Evolutionary conservation across 768 basidiomycete genomes (phyloP).

Genomic region (Rhizopogon sp.): DNA sequence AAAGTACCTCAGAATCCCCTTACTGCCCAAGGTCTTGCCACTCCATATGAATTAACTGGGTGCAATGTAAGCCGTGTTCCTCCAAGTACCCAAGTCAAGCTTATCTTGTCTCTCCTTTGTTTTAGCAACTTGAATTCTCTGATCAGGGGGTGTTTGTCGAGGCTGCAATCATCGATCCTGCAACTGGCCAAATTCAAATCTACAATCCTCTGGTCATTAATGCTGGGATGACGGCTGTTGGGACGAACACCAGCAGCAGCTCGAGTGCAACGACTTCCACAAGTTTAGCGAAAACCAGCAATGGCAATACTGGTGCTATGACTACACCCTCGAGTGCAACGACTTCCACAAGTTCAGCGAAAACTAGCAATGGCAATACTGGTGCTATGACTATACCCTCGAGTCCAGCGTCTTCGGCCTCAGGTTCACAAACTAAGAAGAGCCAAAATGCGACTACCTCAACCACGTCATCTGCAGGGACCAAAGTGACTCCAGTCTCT

Average conservation of each 20-base stretch:
- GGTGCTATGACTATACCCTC: not conserved
- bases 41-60: slow-evolving; percentile 21
- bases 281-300: not conserved
- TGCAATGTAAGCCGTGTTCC: slow-evolving; percentile 15
- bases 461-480: not conserved
- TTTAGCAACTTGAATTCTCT: slow-evolving; percentile 22
- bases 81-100: not conserved
- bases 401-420: not conserved
- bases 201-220: slow-evolving; percentile 26
- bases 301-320: not conserved
- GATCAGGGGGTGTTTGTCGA: slow-evolving; percentile 21
- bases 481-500: not conserved
- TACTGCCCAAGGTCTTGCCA: slow-evolving; percentile 21
- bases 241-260: not conserved
- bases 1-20: slow-evolving; percentile 17
- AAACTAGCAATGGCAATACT: not conserved
- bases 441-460: not conserved
- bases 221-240: slow-evolving; percentile 18
- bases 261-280: not conserved
- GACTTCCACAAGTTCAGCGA: not conserved
- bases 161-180: slow-evolving; percentile 24
- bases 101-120: not conserved
- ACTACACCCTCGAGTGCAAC: not conserved
- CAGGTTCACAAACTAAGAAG: not conserved
- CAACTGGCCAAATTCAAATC: slow-evolving; percentile 21